These are phyloP conservation scores for Citrus reticulata DNA, from an alignment of 345 rosid genomes.

Conservation along the genomic window DNA sequence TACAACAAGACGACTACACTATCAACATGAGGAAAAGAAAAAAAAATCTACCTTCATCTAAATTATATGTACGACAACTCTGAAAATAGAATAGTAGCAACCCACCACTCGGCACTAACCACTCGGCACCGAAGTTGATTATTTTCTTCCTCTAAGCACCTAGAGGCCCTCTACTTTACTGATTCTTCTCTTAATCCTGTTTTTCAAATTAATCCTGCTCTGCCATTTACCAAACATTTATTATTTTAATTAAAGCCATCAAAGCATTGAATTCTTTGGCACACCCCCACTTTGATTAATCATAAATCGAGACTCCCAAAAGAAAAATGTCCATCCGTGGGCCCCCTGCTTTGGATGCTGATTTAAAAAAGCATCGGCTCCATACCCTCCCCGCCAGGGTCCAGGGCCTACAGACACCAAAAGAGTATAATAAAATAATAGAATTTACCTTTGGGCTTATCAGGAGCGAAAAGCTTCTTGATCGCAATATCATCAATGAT, in stretches of 20 bases:
- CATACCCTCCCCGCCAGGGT: background rate
- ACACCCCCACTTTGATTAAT: background rate
- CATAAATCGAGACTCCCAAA: background rate
- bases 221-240: too few relatives aligned
- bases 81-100: too few relatives aligned
- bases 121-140: background rate
- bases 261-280: background rate
- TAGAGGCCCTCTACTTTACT: background rate
- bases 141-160: background rate
- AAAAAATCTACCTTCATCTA: too few relatives aligned
- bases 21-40: too few relatives aligned
- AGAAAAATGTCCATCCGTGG: background rate
- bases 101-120: too few relatives aligned
- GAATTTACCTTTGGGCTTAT: conserved; percentile 61
- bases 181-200: background rate
- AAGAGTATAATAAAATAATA: background rate
- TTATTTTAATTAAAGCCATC: too few relatives aligned
- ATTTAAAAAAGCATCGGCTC: background rate
- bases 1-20: too few relatives aligned
- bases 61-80: too few relatives aligned
- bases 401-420: background rate
- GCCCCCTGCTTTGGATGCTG: background rate
- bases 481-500: conserved; percentile 84
- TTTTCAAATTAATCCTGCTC: background rate
- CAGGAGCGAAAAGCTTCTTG: conserved; percentile 83